These are phyloP conservation scores for Candida tammaniensis DNA, from an alignment of 805 yeast genomes.

Conservation along the genomic window DNA sequence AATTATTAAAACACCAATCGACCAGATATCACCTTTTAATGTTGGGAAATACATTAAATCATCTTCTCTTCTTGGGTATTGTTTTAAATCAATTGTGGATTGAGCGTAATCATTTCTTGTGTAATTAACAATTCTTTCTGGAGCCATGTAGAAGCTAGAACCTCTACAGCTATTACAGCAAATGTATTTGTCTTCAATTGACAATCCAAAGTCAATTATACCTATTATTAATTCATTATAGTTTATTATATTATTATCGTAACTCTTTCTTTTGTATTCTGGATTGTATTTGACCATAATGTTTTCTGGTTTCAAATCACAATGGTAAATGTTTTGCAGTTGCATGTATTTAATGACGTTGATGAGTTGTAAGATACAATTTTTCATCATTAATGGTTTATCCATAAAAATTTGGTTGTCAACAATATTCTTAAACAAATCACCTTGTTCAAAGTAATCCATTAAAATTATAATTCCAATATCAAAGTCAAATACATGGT, in stretches of 20 bases:
- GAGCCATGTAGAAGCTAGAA: slow-evolving; percentile 89
- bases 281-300: slow-evolving; percentile 35
- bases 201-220: slow-evolving; percentile 88
- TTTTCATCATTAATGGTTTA: slow-evolving; percentile 47
- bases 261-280: slow-evolving; percentile 19
- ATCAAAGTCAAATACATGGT: slow-evolving; percentile 64
- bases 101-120: slow-evolving; percentile 26
- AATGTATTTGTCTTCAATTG: slow-evolving; percentile 56
- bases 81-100: slow-evolving; percentile 29
- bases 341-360: slow-evolving; percentile 36
- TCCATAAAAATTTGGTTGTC: slow-evolving; percentile 61
- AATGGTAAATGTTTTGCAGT: slow-evolving; percentile 32
- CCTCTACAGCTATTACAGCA: slow-evolving; percentile 80
- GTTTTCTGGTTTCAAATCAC: slow-evolving; percentile 48
- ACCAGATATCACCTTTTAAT: slow-evolving; percentile 77
- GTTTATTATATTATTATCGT: slow-evolving; percentile 21
- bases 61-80: slow-evolving; percentile 13
- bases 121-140: slow-evolving; percentile 65
- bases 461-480: slow-evolving; percentile 66
- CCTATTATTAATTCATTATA: slow-evolving; percentile 53
- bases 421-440: slow-evolving; percentile 81
- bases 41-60: slow-evolving; percentile 50
- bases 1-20: slow-evolving; percentile 75
- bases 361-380: slow-evolving; percentile 39
- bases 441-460: slow-evolving; percentile 87